Evolutionary conservation across 1,284 basidiomycete species (phyloP).

Genomic region (Heterobasidion occidentale): DNA sequence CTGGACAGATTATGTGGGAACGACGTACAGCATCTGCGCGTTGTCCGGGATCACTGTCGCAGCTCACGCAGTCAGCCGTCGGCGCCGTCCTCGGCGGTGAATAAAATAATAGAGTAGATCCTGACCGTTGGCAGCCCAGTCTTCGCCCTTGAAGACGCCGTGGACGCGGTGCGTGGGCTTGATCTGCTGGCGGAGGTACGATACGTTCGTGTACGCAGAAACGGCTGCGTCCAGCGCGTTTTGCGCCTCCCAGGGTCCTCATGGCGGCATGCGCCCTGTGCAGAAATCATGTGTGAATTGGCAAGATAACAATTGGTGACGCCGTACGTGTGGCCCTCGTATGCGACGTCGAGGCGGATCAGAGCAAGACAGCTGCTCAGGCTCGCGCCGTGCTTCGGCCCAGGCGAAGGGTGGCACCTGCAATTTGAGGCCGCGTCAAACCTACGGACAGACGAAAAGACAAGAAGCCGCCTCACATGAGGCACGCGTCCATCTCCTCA

Average conservation of each 20-base stretch:
- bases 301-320: neutral
- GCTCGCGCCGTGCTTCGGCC: constrained; percentile 39
- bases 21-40: constrained; percentile 44
- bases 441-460: constrained; percentile 2
- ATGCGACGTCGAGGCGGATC: constrained; percentile 39
- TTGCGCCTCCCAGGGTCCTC: constrained; percentile 76
- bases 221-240: constrained; percentile 86
- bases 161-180: constrained; percentile 56
- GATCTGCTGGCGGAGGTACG: constrained; percentile 63
- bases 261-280: constrained; percentile 67
- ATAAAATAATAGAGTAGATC: constrained; percentile 9
- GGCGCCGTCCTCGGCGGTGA: neutral
- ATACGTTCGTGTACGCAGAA: constrained; percentile 69
- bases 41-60: constrained; percentile 72
- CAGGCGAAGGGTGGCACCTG: constrained; percentile 65
- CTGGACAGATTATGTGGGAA: neutral
- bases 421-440: neutral
- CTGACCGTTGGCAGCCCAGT: constrained; percentile 60
- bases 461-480: constrained; percentile 45
- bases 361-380: constrained; percentile 50
- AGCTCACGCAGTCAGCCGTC: neutral
- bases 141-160: constrained; percentile 55
- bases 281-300: neutral
- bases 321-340: neutral
- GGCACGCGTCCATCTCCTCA: constrained; percentile 65